These are phyloP conservation scores for Penicillium sp. DNA, from an alignment of 2,329 filamentous ascomycete genomes.

Conservation along the genomic window DNA sequence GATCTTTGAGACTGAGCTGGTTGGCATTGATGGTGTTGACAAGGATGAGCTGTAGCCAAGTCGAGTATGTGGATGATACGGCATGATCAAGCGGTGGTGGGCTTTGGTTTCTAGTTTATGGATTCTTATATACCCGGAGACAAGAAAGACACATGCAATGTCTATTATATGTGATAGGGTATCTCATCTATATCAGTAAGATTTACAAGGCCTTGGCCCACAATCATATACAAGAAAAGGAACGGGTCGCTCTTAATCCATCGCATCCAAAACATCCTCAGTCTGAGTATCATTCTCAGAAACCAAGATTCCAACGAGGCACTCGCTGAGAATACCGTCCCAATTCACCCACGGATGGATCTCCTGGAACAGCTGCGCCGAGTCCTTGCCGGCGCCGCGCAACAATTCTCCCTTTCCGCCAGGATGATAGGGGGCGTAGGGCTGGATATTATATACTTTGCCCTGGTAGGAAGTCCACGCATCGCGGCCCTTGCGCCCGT, in stretches of 20 bases:
- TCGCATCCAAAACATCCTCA: constrained; percentile 49
- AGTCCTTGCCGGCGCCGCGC: constrained; percentile 62
- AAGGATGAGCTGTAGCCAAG: constrained; percentile 42
- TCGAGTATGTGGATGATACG: not conserved
- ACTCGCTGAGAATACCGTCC: constrained; percentile 60
- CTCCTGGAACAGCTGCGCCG: constrained; percentile 57
- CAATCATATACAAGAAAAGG: constrained; percentile 1
- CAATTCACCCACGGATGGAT: constrained; percentile 65
- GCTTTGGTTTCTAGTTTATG: not conserved
- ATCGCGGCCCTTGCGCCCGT: constrained; percentile 75
- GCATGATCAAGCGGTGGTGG: not conserved
- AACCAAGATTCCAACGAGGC: constrained; percentile 58
- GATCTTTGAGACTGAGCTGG: constrained; percentile 86
- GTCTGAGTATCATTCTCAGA: constrained; percentile 45
- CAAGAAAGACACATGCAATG: not conserved
- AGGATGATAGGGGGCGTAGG: constrained; percentile 85
- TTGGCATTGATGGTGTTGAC: constrained; percentile 70
- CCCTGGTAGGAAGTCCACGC: constrained; percentile 89
- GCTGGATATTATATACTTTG: constrained; percentile 88
- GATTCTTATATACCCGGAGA: not conserved
- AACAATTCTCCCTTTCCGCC: constrained; percentile 64
- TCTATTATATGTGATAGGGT: constrained; percentile 8
- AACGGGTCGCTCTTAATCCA: constrained; percentile 48
- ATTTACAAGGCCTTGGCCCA: constrained; percentile 5
- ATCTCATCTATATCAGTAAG: constrained; percentile 16